Base-by-base conservation (phyloP, 441 rosid genomes). In the Erodium moschatum region DNA sequence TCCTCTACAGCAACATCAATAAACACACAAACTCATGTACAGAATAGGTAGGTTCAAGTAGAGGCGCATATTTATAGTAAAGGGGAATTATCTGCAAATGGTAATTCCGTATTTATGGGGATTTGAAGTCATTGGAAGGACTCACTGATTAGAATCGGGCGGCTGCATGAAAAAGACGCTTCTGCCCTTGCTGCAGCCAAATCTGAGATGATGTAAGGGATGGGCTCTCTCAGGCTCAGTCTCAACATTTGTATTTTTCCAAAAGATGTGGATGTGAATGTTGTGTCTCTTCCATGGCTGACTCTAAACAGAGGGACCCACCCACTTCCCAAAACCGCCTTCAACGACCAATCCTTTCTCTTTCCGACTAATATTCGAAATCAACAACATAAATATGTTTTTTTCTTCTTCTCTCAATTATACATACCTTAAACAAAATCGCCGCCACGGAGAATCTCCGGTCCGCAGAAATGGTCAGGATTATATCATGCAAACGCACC, bases 211-310 rank as follows among this genome's bases (percentile, higher is more conserved):
- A 33, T 33, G 38, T 5, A 33, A 33, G 38, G 38, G 38, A 33
- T 33, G 38, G 38, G 38, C 38, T 33, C 38, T 33, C 27, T 24
- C 0, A 1, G 2, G 1, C 38, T 33, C 38, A 33, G 6, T 33
- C 38, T 33, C 3, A 1, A 5, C 6, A 33, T 33, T 33, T 33
- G 38, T 33, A 10, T 60, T 60, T 60, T 60, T 60, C 64, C 64
- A 20, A 60, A 60, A 60, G 64, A 21, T 19, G 63, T 58, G 63
- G 63, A 58, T 58, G 62, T 20, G 12, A 56, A 44, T 11, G 50
- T 56, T 6, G 62, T 9, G 7, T 56, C 27, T 56, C 62, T 19
- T 19, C 15, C 0, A 8, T 11, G 16, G 60, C 9, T 33, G 38
- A 2, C n/a, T n/a, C n/a, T n/a, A n/a, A n/a, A n/a, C n/a, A n/a